phyloP scores from a whole-genome alignment of 2,329 filamentous ascomycete genomes.

The Akanthomyces uredinophilus region DNA sequence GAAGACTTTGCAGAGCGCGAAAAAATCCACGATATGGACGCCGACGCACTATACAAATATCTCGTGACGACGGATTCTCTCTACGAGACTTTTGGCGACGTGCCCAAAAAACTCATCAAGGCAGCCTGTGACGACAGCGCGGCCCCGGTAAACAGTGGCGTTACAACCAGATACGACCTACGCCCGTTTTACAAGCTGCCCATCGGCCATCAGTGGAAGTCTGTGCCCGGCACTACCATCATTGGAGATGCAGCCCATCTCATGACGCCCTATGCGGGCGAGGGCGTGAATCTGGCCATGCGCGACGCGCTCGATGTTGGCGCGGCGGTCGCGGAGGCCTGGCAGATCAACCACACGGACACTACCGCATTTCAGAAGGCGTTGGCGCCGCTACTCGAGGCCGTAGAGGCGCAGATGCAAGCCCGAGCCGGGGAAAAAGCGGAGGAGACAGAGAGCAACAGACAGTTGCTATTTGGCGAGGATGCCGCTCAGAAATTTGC shows the following conservation, averaged over 20 bases:
- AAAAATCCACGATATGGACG: background rate
- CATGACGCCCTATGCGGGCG: constrained; percentile 46
- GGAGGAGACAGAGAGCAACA: background rate
- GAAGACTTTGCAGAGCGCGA: constrained; percentile 19
- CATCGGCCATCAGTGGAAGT: constrained; percentile 36
- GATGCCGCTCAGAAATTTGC: constrained; percentile 5
- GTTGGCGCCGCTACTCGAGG: constrained; percentile 16
- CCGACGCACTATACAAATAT: background rate
- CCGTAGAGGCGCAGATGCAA: constrained; percentile 21
- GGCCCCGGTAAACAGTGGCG: constrained; percentile 14
- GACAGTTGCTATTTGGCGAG: constrained; percentile 2
- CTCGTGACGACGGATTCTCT: background rate
- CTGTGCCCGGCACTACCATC: constrained; percentile 39
- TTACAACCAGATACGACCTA: constrained; percentile 17
- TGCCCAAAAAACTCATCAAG: constrained; percentile 25
- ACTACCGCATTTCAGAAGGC: background rate
- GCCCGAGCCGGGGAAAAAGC: background rate
- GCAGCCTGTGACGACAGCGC: constrained; percentile 24
- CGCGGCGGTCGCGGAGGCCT: constrained; percentile 21
- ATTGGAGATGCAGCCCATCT: constrained; percentile 52
- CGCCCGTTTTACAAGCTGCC: constrained; percentile 37
- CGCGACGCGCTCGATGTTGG: constrained; percentile 43
- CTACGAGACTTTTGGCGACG: background rate
- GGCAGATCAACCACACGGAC: background rate
- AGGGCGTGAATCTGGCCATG: constrained; percentile 51